Evolutionary conservation across 2,329 filamentous ascomycete species (phyloP).

Genomic region (Pseudocercospora macadamiae): DNA sequence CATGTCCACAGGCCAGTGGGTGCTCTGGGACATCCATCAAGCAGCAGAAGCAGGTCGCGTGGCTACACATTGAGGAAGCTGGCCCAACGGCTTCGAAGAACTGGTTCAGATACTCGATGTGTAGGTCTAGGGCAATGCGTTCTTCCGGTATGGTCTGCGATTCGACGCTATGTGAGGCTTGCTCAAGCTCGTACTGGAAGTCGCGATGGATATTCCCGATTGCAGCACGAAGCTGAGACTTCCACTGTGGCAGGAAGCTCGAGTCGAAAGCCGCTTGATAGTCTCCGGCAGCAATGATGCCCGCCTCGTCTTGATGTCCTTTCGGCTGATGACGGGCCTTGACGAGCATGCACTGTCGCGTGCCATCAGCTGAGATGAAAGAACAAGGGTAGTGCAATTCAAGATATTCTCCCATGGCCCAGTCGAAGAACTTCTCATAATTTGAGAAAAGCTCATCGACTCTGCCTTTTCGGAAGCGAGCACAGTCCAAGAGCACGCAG

Average conservation of each 20-base stretch:
- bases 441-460: constrained; percentile 44
- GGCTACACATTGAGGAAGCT: constrained; percentile 35
- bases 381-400: constrained; percentile 53
- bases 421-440: constrained; percentile 49
- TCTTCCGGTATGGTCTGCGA: constrained; percentile 35
- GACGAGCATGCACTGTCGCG: constrained; percentile 36
- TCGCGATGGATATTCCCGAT: constrained; percentile 35
- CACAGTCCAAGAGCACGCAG: constrained; percentile 54
- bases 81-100: constrained; percentile 48
- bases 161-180: constrained; percentile 31
- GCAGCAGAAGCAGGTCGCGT: constrained; percentile 52
- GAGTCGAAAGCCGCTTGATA: constrained; percentile 44
- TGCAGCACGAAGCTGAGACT: constrained; percentile 35
- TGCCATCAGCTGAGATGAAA: constrained; percentile 39
- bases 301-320: constrained; percentile 49
- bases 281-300: constrained; percentile 48
- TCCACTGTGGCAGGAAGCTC: constrained; percentile 35
- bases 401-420: constrained; percentile 50
- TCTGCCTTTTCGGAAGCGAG: constrained; percentile 42
- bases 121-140: constrained; percentile 35
- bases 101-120: constrained; percentile 35
- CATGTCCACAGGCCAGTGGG: constrained; percentile 50
- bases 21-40: constrained; percentile 49
- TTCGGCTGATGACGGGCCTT: constrained; percentile 38
- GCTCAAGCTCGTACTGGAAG: constrained; percentile 38